A percentile compares a stretch with the other conserved stretches of the same genome.
Conservation (phyloP, 345 rosid genomes). For the Pistacia integerrima region DNA sequence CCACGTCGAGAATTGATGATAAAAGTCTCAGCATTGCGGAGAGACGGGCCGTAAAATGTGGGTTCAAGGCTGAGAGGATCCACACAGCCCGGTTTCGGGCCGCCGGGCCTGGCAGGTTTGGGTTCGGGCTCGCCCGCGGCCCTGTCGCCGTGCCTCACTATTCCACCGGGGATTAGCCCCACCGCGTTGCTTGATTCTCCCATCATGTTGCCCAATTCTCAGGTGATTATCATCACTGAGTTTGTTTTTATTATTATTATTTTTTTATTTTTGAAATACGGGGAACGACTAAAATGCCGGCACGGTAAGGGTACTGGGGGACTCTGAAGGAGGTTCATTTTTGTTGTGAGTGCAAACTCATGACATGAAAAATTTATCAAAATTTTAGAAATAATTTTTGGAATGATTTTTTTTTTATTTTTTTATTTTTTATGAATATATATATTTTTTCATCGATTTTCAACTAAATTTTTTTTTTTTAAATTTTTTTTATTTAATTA, state of each 20-base stretch:
- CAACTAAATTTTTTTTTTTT: too few relatives aligned
- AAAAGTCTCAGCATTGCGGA: constrained; percentile 50
- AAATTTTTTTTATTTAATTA: too few relatives aligned
- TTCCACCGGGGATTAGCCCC: constrained; percentile 68
- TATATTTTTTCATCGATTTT: too few relatives aligned
- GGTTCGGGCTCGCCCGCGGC: constrained; percentile 14
- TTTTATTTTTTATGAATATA: too few relatives aligned
- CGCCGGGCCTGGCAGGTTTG: constrained; percentile 31
- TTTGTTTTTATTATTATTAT: neutral
- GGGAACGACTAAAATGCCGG: neutral
- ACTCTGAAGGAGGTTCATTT: too few relatives aligned
- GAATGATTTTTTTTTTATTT: too few relatives aligned
- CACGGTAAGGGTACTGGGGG: neutral
- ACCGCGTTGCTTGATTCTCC: constrained; percentile 66
- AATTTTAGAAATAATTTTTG: too few relatives aligned
- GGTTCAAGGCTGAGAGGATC: constrained; percentile 53
- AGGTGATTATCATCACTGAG: constrained; percentile 23
- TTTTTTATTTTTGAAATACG: neutral
- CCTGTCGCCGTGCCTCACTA: constrained; percentile 42
- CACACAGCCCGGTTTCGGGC: constrained; percentile 13
- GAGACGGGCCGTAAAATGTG: constrained; percentile 62
- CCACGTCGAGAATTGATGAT: neutral
- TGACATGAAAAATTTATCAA: too few relatives aligned
- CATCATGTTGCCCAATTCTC: constrained; percentile 52
- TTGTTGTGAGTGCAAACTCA: too few relatives aligned